A percentile compares a stretch with the other conserved stretches of the same genome.
Conservation (phyloP, 1,284 basidiomycete species). For the Ustilago shanxiensis region DNA sequence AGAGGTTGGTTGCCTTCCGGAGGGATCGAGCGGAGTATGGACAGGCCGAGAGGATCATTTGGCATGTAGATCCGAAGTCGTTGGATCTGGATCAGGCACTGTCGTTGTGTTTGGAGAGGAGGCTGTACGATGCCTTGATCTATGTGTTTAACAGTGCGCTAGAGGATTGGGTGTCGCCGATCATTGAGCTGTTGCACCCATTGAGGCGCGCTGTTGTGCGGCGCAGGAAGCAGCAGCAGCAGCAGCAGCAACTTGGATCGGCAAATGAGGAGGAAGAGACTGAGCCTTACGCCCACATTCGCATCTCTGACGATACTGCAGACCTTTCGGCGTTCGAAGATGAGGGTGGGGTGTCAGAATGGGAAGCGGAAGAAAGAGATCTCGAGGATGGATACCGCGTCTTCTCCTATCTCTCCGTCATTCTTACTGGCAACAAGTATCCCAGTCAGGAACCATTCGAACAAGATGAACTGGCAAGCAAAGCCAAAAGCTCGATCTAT, state of each 20-base stretch:
- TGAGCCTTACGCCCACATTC: slow-evolving; percentile 39
- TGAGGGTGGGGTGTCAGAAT: slow-evolving; percentile 2
- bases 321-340: not conserved
- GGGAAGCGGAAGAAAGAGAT: slow-evolving; percentile 43
- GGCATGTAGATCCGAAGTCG: slow-evolving; percentile 91
- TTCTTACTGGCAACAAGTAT: slow-evolving; percentile 87
- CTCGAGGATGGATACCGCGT: slow-evolving; percentile 85
- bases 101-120: slow-evolving; percentile 82
- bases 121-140: slow-evolving; percentile 91
- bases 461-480: slow-evolving; percentile 71
- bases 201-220: slow-evolving; percentile 52
- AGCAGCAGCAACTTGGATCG: not conserved
- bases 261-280: not conserved
- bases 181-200: slow-evolving; percentile 79
- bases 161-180: slow-evolving; percentile 87
- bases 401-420: slow-evolving; percentile 88
- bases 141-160: slow-evolving; percentile 92
- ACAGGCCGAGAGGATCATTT: slow-evolving; percentile 88
- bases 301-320: slow-evolving; percentile 7
- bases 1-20: slow-evolving; percentile 84
- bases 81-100: slow-evolving; percentile 95
- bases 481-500: slow-evolving; percentile 74
- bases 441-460: slow-evolving; percentile 82
- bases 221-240: slow-evolving; percentile 8
- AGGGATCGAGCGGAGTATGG: slow-evolving; percentile 80